Base-by-base conservation (phyloP, 805 yeast genomes). In the Vanderwaltozyma verrucispora region DNA sequence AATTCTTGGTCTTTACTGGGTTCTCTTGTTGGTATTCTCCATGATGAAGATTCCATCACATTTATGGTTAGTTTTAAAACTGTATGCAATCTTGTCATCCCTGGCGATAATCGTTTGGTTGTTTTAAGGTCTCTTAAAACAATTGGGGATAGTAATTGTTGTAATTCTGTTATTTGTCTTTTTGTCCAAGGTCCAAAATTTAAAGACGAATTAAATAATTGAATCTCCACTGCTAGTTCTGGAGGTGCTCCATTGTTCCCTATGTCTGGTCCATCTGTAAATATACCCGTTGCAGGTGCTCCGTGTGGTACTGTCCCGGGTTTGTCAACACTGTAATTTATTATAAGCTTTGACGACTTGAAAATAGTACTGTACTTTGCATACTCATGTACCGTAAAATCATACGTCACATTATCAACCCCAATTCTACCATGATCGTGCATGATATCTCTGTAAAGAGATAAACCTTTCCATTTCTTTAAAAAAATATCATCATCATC, bases 101-200 rank as follows among this genome's bases (percentile, higher is more conserved):
- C 89, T 0, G 77, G 64, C 1, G 40, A 35, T 3, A 72, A 57
- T 3, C 59, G 57, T 4, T 64, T 62, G 5, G 55, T 54, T 0
- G 76, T 71, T 10, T 49, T 48, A 3, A 75, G 60, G 48, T 86
- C 84, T 33, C 78, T 60, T 19, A 80, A 73, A 4, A 75, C 53
- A 0, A 70, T 55, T 0, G 98, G 98, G 39, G 80, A 74, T 18
- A 92, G 62, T 60, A 78, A 62, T 13, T 65, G 60, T 39, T 80
- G 87, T 9, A 88, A 50, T 2, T 77, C 71, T 2, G 67, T 67
- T 14, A 95, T 57, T 56, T 92, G 94, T 27, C 89, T 74, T 41
- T 92, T 94, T 0, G 96, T 83, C 96, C 96, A 89, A 0, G 98
- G 95, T 0, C 98, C 98, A 53, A 85, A 88, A 47, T 80, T 80